Base-by-base conservation (phyloP, 2,329 filamentous ascomycete genomes). In the Fusarium ambrosium region DNA sequence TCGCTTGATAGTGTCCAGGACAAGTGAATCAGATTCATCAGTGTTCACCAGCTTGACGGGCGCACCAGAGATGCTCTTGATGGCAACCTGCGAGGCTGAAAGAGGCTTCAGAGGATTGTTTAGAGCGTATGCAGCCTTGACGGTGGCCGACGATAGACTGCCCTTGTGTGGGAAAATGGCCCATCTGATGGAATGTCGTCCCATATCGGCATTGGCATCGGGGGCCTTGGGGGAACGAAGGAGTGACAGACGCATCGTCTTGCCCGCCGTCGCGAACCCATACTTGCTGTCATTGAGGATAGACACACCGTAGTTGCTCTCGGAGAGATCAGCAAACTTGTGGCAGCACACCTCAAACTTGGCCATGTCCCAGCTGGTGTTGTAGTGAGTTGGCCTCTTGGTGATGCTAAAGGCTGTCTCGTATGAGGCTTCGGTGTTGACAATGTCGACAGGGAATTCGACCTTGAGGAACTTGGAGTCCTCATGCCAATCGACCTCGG, bases 381-480 rank as follows among this genome's bases (percentile, higher is more conserved):
- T 99, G 89, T 98, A 98, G 85, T 99, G 97, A 0, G 97, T 99
- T 3, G 97, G 96, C 34, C 97, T 91, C 76, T 91, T 91, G 72
- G 97, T 92, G 77, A 98, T 91, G 77, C 96, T 96, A 80, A 94
- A 98, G 79, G 98, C 95, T 9, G 95, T 97, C 84, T 99, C 97
- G 82, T 99, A 99, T 14, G 92, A 94, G 36, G 97, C 97, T 84
- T 98, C 95, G 0, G 93, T 97, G 84, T 96, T 98, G 77, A 92
- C 90, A 73, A 98, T 89, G 79, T 97, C 93, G 72, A 98, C 95
- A 0, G 97, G 96, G 85, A 99, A 99, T 82, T 99, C 97, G 61
- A 98, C 96, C 87, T 99, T 99, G 80, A 99, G 89, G 88, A 98
- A 98, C 81, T 97, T 97, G 93, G 97, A 98, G 14, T 91, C 95